Evolutionary conservation across 2,329 filamentous ascomycete genomes (phyloP).

Genomic region (Pyrenochaeta sp.): DNA sequence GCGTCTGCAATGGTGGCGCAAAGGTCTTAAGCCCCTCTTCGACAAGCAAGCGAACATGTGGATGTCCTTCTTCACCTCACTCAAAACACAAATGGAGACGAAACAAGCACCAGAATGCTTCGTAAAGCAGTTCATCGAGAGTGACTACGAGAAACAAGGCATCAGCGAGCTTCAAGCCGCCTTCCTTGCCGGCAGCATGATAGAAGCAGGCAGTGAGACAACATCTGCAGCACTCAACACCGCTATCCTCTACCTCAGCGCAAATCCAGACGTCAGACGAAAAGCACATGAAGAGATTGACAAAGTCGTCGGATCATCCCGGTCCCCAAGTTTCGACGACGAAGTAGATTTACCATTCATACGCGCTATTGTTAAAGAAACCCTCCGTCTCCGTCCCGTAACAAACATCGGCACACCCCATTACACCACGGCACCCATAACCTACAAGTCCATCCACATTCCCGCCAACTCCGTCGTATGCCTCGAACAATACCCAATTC

Average conservation of each 20-base stretch:
- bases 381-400: constrained; percentile 53
- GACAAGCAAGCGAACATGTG: constrained; percentile 45
- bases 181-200: constrained; percentile 46
- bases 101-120: constrained; percentile 47
- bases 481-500: constrained; percentile 40
- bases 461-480: constrained; percentile 51
- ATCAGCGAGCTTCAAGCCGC: constrained; percentile 47
- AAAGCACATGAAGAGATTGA: constrained; percentile 37
- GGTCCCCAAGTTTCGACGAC: constrained; percentile 53
- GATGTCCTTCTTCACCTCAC: constrained; percentile 41
- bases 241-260: constrained; percentile 41
- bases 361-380: constrained; percentile 51
- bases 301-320: constrained; percentile 19
- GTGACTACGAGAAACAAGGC: constrained; percentile 49
- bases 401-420: constrained; percentile 48
- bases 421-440: constrained; percentile 47
- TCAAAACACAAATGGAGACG: constrained; percentile 43
- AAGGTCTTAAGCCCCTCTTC: constrained; percentile 35
- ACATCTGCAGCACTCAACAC: constrained; percentile 49
- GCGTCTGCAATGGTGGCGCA: constrained; percentile 43
- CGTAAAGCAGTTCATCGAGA: constrained; percentile 45
- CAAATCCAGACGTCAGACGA: constrained; percentile 25
- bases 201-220: constrained; percentile 54
- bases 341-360: constrained; percentile 53
- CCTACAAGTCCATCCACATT: constrained; percentile 54